Base-by-base conservation (phyloP, 257 asterid genomes). In the Solanum paucissectum region DNA sequence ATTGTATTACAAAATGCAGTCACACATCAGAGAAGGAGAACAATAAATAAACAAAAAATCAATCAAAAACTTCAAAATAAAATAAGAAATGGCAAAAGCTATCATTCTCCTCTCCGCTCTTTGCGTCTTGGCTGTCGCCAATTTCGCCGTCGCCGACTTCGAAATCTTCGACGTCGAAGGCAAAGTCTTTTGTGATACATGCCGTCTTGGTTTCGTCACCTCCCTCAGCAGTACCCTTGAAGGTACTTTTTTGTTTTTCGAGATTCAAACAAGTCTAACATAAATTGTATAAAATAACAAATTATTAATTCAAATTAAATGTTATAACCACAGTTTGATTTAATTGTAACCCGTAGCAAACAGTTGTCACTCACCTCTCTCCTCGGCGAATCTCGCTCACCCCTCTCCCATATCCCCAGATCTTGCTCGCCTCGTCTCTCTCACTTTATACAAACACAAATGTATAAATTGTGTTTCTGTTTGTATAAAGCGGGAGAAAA, bases 151-250 rank as follows among this genome's bases (percentile, higher is more conserved):
- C 1, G 77, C 90, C 21, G 85, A 86, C 4, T 32, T n/a, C 7
- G 86, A 84, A 55, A 40, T 38, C 1, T 89, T 82, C 79, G 62
- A 46, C 12, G 88, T 90, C 34, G 55, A 33, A 40, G 94, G 94
- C 77, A 29, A 62, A 8, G 92, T 92, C 62, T 91, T 88, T 68
- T 92, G 93, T 34, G 93, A 92, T 60, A 89, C 94, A 8, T 92
- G 94, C 88, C 89, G 90, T 75, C 83, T 92, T 36, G 86, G 89
- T 55, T 92, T 91, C 73, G 44, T 69, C 42, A 90, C 92, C 38
- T 27, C 68, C 5, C 88, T 92, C 83, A 79, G 90, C 69, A 10
- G 44, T 6, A 14, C 18, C 37, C 37, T 91, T 71, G 21, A 83
- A 86, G 92, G 91, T 90, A 49, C 0, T 36, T 29, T 29, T 29